These are phyloP conservation scores for Fusarium coicis DNA, from an alignment of 2,329 filamentous ascomycete species.

Conservation along the genomic window DNA sequence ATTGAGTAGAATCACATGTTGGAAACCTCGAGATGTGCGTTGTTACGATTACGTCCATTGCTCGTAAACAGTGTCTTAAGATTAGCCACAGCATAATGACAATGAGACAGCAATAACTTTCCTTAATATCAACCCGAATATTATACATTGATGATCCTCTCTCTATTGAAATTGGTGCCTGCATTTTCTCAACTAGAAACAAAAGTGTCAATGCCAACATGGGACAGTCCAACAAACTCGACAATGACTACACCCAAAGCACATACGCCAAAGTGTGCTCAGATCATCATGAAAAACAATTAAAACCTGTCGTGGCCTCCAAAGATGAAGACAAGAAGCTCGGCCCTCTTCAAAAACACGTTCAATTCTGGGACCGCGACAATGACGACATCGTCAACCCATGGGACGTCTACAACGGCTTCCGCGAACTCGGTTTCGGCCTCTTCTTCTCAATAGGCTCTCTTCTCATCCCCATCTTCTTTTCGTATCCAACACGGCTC, in stretches of 20 bases:
- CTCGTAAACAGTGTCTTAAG: conserved; percentile 9
- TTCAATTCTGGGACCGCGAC: conserved; percentile 56
- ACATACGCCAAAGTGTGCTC: background rate
- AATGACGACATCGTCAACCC: conserved; percentile 54
- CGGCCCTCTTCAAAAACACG: conserved; percentile 51
- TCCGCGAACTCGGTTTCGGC: conserved; percentile 54
- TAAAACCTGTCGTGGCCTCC: accelerated
- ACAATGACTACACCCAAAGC: background rate
- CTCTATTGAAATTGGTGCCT: background rate
- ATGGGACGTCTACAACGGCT: conserved; percentile 53
- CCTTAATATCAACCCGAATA: too few relatives aligned
- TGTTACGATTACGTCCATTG: conserved; percentile 24
- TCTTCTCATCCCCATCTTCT: conserved; percentile 55
- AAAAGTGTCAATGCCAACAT: background rate
- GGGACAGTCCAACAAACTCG: background rate
- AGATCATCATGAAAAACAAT: background rate
- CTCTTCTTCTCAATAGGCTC: conserved; percentile 54
- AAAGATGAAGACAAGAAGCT: background rate
- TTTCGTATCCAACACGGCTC: conserved; percentile 56
- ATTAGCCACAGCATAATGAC: background rate
- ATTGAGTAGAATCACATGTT: conserved; percentile 12
- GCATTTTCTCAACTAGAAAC: background rate
- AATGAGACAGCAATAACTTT: too few relatives aligned
- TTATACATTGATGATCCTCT: background rate
- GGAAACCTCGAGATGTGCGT: background rate